Base-by-base conservation (phyloP, 2,329 filamentous ascomycete genomes). In the Fusarium sp. region DNA sequence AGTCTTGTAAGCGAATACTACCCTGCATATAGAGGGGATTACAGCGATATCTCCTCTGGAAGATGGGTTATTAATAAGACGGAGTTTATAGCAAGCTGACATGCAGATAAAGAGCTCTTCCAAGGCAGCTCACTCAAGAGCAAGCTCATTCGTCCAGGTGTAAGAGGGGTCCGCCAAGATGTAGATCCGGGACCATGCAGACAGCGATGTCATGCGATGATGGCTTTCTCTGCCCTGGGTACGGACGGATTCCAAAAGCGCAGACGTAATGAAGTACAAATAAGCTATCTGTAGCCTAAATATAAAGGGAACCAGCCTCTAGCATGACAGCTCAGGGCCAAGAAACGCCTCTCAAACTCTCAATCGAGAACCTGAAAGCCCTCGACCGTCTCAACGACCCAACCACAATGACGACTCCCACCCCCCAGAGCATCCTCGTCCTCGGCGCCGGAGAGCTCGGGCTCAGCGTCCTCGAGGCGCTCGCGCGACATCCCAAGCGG, bases 391-490 rank as follows among this genome's bases (percentile, higher is more conserved):
- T 71, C 38, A 62, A 71, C 57, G 44, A 62, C 28, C 60, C 67
- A 13, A 54, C 52, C 9, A 50, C 40, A 22, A 31, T 43, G 7
- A 56, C 35, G 7, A 56, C 35, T 32, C 74, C 73, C 73, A 50
- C 64, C 15, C 25, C 31, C 10, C 55, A 69, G 11, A 74, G 56
- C 48, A 55, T 89, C 53, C 85, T 90, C 45, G 78, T 91, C 46
- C 76, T 91, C 55, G 88, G 88, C 48, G 85, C 85, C n/a, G 88
- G 88, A 55, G 88, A 91, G 75, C 82, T 91, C 12, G 88, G 88
- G 44, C 75, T 78, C 5, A 79, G 83, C 13, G 77, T 90, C 54
- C 75, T 90, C 13, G 72, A 79, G 29, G 77, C 80, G 10, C 79
- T 91, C 7, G 70, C 77, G 12, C 44, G 64, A 0, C 83, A 88